Conservation (phyloP, 352 stramenopile genomes). For the Lagenidium sp. region DNA sequence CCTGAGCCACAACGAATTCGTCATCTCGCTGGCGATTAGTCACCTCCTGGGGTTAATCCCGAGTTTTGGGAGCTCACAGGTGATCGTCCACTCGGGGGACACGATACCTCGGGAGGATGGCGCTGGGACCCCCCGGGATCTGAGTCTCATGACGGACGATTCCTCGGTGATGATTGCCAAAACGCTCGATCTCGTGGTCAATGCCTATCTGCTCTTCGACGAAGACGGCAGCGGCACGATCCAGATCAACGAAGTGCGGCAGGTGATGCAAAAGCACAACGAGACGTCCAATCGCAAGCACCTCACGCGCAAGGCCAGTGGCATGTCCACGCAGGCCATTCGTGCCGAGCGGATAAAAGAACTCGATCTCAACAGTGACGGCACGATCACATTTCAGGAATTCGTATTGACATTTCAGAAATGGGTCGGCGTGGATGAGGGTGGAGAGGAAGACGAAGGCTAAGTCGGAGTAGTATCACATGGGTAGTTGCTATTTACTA, state of each 20-base stretch:
- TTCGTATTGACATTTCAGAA: slow-evolving; percentile 86
- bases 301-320: slow-evolving; percentile 45
- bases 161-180: slow-evolving; percentile 49
- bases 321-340: slow-evolving; percentile 49
- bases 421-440: slow-evolving; percentile 69
- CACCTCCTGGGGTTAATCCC: slow-evolving; percentile 77
- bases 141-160: slow-evolving; percentile 11
- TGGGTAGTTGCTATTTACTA: too few species aligned
- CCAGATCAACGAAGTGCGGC: slow-evolving; percentile 59
- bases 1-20: slow-evolving; percentile 81
- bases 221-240: slow-evolving; percentile 76
- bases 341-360: slow-evolving; percentile 79
- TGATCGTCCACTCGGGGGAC: too few species aligned
- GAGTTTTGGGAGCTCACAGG: too few species aligned
- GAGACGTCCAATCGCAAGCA: slow-evolving; percentile 12
- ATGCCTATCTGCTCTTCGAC: slow-evolving; percentile 82
- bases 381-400: slow-evolving; percentile 86
- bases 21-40: slow-evolving; percentile 76
- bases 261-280: slow-evolving; percentile 50
- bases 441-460: too few species aligned
- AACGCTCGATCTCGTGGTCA: slow-evolving; percentile 75
- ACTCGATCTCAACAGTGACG: slow-evolving; percentile 80
- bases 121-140: background rate
- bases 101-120: slow-evolving; percentile 32
- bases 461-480: too few species aligned